Conservation (phyloP, 352 stramenopile species). For the Pythium utonaiense region DNA sequence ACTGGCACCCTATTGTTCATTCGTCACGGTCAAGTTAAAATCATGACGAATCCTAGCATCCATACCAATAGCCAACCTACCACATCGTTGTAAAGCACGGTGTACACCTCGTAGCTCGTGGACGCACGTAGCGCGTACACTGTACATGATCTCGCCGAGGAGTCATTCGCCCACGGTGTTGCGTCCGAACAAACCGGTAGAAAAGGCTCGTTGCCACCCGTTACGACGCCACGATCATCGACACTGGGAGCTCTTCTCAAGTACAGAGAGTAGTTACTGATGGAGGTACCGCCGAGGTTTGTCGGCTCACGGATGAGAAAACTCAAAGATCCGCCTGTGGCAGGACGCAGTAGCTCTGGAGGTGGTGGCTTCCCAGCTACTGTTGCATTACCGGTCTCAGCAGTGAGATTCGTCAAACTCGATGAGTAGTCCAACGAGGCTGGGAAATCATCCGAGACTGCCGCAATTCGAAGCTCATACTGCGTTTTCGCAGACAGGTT, state of each 20-base stretch:
- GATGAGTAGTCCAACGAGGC: background rate
- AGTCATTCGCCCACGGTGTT: conserved; percentile 4
- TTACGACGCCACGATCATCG: background rate
- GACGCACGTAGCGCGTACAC: conserved; percentile 32
- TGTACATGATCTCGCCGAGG: conserved; percentile 23
- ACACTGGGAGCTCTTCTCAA: conserved; percentile 13
- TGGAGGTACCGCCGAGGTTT: conserved; percentile 34
- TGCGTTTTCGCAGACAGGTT: conserved; percentile 32
- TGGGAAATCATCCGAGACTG: conserved; percentile 26
- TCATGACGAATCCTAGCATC: too few species aligned
- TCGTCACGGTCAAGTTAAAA: too few species aligned
- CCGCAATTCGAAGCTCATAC: conserved; percentile 32
- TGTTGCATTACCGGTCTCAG: conserved; percentile 22
- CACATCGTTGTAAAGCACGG: conserved; percentile 33
- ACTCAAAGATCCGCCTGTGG: conserved; percentile 31
- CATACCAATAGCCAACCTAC: conserved; percentile 28
- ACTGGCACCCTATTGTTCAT: conserved; percentile 36
- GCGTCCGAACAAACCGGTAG: conserved; percentile 14
- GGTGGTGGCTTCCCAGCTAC: conserved; percentile 23
- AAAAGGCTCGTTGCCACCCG: conserved; percentile 9
- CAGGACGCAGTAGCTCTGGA: background rate
- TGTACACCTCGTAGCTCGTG: conserved; percentile 49
- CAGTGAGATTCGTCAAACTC: conserved; percentile 13
- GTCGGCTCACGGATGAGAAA: conserved; percentile 28
- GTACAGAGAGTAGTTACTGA: conserved; percentile 37